These are phyloP conservation scores for Globisporangium uncinulatum DNA, from an alignment of 352 stramenopile species.

Conservation along the genomic window DNA sequence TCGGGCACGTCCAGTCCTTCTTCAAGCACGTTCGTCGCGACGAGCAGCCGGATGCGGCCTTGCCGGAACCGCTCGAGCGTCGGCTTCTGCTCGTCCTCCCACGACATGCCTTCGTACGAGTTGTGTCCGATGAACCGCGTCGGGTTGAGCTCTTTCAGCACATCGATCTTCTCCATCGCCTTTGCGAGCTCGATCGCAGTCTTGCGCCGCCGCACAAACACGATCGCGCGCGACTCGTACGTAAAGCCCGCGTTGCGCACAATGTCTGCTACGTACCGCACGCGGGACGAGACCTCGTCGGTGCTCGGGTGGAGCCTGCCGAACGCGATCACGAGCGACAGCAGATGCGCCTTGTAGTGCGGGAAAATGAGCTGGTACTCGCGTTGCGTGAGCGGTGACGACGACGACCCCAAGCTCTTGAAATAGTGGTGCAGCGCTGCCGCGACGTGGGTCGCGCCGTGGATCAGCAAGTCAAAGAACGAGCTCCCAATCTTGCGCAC, in stretches of 20 bases:
- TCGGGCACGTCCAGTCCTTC: conserved; percentile 74
- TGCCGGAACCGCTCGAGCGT: conserved; percentile 65
- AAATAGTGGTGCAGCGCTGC: conserved; percentile 32
- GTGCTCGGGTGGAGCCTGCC: conserved; percentile 6
- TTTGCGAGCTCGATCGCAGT: conserved; percentile 65
- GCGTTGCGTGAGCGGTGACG: conserved; percentile 7
- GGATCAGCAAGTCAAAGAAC: conserved; percentile 47
- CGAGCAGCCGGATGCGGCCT: conserved; percentile 57
- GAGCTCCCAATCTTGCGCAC: conserved; percentile 36
- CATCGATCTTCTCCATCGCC: conserved; percentile 52
- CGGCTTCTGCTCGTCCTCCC: conserved; percentile 71
- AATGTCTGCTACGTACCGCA: conserved; percentile 41
- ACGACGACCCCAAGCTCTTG: conserved; percentile 15
- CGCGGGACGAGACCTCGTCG: conserved; percentile 46
- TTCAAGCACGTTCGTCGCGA: conserved; percentile 78
- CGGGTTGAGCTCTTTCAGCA: conserved; percentile 52
- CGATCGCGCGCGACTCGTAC: conserved; percentile 63
- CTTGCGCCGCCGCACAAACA: conserved; percentile 67
- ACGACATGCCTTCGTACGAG: conserved; percentile 76
- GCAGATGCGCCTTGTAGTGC: conserved; percentile 28
- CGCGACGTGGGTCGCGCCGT: conserved; percentile 33
- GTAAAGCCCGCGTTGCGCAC: conserved; percentile 39
- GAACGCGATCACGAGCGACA: conserved; percentile 21
- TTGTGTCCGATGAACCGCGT: conserved; percentile 78
- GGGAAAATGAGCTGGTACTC: conserved; percentile 26